Conservation (phyloP, 179 eudicot genomes). For the Patellifolia procumbens region DNA sequence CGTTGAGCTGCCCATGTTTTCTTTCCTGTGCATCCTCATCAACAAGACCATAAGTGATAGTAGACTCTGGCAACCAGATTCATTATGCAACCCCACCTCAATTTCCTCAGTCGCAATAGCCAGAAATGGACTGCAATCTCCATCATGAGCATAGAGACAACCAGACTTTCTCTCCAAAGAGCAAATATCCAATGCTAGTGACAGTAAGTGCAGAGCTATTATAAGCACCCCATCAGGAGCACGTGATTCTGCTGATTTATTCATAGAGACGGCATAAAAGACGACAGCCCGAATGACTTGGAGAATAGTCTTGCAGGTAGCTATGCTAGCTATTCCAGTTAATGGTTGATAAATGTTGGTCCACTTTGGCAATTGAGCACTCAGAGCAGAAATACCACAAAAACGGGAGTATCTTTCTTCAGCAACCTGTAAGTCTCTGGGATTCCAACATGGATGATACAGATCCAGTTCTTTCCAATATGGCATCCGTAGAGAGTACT, state of each 20-base stretch:
- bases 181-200: slow-evolving; percentile 78
- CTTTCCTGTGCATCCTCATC: slow-evolving; percentile 71
- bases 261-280: slow-evolving; percentile 61
- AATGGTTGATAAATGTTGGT: slow-evolving; percentile 73
- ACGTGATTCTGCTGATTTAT: slow-evolving; percentile 60
- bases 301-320: slow-evolving; percentile 71
- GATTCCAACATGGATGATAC: slow-evolving; percentile 93
- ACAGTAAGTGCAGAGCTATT: slow-evolving; percentile 80
- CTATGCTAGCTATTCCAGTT: slow-evolving; percentile 65
- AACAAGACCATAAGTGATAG: slow-evolving; percentile 80
- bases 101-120: slow-evolving; percentile 75
- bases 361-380: slow-evolving; percentile 89
- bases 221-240: slow-evolving; percentile 86
- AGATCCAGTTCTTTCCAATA: slow-evolving; percentile 94
- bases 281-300: slow-evolving; percentile 76
- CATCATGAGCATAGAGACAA: slow-evolving; percentile 32
- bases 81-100: slow-evolving; percentile 30
- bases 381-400: slow-evolving; percentile 75
- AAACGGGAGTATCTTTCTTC: slow-evolving; percentile 90
- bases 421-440: slow-evolving; percentile 84
- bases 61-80: slow-evolving; percentile 57
- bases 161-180: slow-evolving; percentile 47
- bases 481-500: slow-evolving; percentile 68
- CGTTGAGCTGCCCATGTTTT: slow-evolving; percentile 38
- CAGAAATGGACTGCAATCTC: slow-evolving; percentile 58